Base-by-base conservation (phyloP, 108 stramenopile genomes). In the Bacterosira constricta region DNA sequence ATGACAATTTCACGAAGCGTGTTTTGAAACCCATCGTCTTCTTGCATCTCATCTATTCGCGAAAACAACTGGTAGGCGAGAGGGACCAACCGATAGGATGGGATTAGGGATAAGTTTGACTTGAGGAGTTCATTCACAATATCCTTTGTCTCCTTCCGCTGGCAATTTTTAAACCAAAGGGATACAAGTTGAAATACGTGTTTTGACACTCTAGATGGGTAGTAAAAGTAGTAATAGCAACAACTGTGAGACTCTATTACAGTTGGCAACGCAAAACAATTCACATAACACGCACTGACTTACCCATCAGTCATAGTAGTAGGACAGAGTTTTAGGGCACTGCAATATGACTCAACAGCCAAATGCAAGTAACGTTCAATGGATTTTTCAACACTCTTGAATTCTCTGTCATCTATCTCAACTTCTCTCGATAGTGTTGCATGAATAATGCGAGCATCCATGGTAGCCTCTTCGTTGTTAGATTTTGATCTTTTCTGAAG, bases 41-140 rank as follows among this genome's bases (percentile, higher is more conserved):
- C 65, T 9, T 61, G 47, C 17, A 69, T 26, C 8, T 31, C 47
- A 29, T 86, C 93, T 37, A 97, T 68, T 2, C 95, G 88, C 15
- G 94, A 88, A 74, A 94, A 89, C 32, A 97, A 66, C 69, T 97
- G 97, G 63, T 94, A 90, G 10, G 86, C 73, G 53, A 96, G 75
- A 17, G 91, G 91, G 12, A 94, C 86, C 60, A 95, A 90, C 27
- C 85, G 77, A 68, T 82, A 91, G 6, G 82, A 85, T 58, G 90
- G 86, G 52, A 95, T 82, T 17, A 72, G 49, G 7, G 42, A 47
- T 23, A 85, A n/a, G 27, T 49, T 73, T 8, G 37, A 45, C 26
- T 74, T 67, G 56, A 85, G 38, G 0, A 63, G 30, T 34, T 29
- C 67, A 31, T 77, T 78, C 27, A 80, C 84, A 60, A 69, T 36